phyloP scores from a whole-genome alignment of 106 monocot species.

The Dendrobium officinale region DNA sequence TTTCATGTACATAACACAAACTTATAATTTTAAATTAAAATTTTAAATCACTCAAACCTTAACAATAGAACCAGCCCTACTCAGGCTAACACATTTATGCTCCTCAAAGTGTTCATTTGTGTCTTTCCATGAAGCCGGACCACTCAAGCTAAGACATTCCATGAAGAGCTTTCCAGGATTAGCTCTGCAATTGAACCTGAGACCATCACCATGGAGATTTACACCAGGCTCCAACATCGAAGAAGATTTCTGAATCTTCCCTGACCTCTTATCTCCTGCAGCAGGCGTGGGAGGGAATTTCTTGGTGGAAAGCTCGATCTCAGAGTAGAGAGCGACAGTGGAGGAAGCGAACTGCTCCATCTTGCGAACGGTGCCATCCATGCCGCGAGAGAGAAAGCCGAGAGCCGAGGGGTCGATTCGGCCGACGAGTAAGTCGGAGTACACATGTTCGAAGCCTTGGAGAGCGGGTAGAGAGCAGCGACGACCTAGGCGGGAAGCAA shows the following conservation, averaged over 20 bases:
- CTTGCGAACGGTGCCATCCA: constrained; percentile 33
- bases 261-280: not conserved
- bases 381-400: constrained; percentile 4
- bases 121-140: constrained; percentile 27
- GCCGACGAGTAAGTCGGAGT: constrained; percentile 63
- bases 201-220: constrained; percentile 20
- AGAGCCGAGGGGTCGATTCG: constrained; percentile 24
- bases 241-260: not conserved
- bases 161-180: constrained; percentile 58
- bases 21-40: no score
- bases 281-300: constrained; percentile 32
- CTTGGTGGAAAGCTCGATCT: constrained; percentile 71
- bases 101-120: constrained; percentile 21
- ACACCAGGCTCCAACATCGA: not conserved
- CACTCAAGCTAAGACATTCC: constrained; percentile 69
- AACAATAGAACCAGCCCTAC: constrained; percentile 9
- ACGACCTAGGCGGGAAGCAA: constrained; percentile 63
- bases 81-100: constrained; percentile 13
- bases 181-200: constrained; percentile 43
- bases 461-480: constrained; percentile 63
- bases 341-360: constrained; percentile 64
- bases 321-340: constrained; percentile 60
- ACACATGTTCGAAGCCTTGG: constrained; percentile 86
- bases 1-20: no score
- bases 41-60: no score